Evolutionary conservation across 2,329 filamentous ascomycete species (phyloP), one percentile per base, ranked within the genome.

Genomic region (Cladosporium oxysporum): DNA sequence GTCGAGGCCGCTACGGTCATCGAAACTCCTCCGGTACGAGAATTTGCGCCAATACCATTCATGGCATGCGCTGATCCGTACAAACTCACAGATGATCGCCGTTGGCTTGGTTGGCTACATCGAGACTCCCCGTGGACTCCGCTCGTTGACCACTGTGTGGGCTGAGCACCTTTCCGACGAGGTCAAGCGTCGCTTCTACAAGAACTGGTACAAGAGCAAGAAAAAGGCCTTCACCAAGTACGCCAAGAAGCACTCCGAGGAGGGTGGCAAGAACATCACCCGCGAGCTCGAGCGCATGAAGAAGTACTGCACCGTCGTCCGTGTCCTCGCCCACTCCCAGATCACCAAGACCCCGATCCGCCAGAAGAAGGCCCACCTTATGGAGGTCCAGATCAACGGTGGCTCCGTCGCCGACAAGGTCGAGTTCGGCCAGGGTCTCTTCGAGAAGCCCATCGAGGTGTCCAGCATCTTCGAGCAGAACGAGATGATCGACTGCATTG

Each of bases 191-290:
- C 92, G 95, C 82, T 99, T 99, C 92, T 99, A 99, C 92, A 98
- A 98, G 93, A 99, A 99, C 91, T 99, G 95, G 95, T 99, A 99
- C 91, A 97, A 97, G 91, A 93, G 90, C 89, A 99, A 99, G 93
- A 98, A 97, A 92, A 99, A 99, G 94, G 95, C 95, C 71, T 99
- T 99, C 88, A 99, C 95, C 88, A 97, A 96, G 88, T 99, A 99
- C 86, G 92, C 95, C 87, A 99, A 98, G 92, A 94, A 96, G 90
- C 92, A 98, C 90, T 93, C 94, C 72, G 94, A 98, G 87, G 90
- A 85, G 86, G 91, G 83, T 84, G 93, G 92, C 79, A 85, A 91
- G 76, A 93, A 92, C 79, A 91, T 98, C 87, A 93, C 91, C 83
- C 91, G 92, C 81, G 95, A 99, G 85, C 90, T 99, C 80, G 95